Conservation (phyloP, 2,329 filamentous ascomycete species). For the Fusarium coicis region DNA sequence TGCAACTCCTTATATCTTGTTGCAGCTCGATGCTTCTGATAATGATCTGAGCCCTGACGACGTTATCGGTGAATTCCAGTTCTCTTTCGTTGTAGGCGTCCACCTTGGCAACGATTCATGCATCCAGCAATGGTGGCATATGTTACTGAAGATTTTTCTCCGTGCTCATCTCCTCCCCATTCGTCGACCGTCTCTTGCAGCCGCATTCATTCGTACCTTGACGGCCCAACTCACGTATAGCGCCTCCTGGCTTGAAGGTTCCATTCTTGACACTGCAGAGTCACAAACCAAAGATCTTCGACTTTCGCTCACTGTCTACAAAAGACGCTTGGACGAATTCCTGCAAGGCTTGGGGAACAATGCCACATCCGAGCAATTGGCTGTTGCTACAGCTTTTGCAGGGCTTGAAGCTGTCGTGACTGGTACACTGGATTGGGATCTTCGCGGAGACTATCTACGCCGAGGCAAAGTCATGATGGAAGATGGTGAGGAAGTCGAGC, state of each 20-base stretch:
- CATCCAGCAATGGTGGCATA: slow-evolving; percentile 71
- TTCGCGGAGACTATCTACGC: slow-evolving; percentile 61
- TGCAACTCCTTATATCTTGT: slow-evolving; percentile 59
- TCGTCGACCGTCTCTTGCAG: slow-evolving; percentile 57
- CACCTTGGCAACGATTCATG: slow-evolving; percentile 68
- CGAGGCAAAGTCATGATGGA: slow-evolving; percentile 62
- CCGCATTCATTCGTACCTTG: slow-evolving; percentile 60
- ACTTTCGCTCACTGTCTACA: slow-evolving; percentile 64
- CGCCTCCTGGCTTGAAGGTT: slow-evolving; percentile 59
- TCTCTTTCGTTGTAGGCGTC: slow-evolving; percentile 67
- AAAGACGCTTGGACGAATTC: slow-evolving; percentile 61
- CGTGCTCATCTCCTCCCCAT: slow-evolving; percentile 59
- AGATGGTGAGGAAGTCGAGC: slow-evolving; percentile 61
- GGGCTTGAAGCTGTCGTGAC: slow-evolving; percentile 48
- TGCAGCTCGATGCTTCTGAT: slow-evolving; percentile 49
- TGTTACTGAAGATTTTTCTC: slow-evolving; percentile 62
- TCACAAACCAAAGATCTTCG: slow-evolving; percentile 52
- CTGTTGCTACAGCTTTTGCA: slow-evolving; percentile 60
- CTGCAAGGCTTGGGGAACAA: slow-evolving; percentile 50
- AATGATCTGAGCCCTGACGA: slow-evolving; percentile 51
- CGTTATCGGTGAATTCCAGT: slow-evolving; percentile 69
- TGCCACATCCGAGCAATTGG: slow-evolving; percentile 54
- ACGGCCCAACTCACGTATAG: slow-evolving; percentile 67
- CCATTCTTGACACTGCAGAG: slow-evolving; percentile 53
- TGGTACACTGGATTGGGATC: slow-evolving; percentile 64